A percentile compares a stretch with the other conserved stretches of the same genome.
These are phyloP conservation scores for Gossypium rotundifolium DNA, from an alignment of 345 rosid species.

Conservation along the genomic window DNA sequence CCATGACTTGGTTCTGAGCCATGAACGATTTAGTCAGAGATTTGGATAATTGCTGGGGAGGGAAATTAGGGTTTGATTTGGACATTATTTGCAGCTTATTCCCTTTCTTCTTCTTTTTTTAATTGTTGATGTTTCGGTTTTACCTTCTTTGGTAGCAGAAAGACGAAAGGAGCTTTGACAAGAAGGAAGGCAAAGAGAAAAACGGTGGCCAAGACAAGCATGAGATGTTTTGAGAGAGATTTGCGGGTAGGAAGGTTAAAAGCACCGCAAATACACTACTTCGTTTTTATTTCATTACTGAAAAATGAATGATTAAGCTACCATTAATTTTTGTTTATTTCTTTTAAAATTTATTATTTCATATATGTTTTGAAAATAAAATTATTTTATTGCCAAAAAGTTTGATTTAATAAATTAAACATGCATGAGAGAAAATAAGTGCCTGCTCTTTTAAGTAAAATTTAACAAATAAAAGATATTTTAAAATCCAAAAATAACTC, in stretches of 20 bases:
- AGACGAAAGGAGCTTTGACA: background rate
- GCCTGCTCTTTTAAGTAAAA: too few species aligned
- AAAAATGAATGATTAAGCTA: too few species aligned
- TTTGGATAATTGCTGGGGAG: slow-evolving; percentile 4
- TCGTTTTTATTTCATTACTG: too few species aligned
- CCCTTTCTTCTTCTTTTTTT: background rate
- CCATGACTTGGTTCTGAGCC: slow-evolving; percentile 58
- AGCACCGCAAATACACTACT: background rate
- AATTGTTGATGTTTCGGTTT: background rate
- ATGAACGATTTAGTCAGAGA: slow-evolving; percentile 26
- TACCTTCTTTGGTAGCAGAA: background rate
- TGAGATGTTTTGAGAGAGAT: background rate
- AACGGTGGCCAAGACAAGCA: background rate
- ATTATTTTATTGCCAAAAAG: too few species aligned
- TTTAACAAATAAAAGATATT: too few species aligned
- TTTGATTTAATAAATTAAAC: too few species aligned
- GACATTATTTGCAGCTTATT: slow-evolving; percentile 20
- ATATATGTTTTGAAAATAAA: too few species aligned
- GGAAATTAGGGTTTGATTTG: slow-evolving; percentile 21
- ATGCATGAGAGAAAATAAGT: too few species aligned
- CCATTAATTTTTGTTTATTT: too few species aligned
- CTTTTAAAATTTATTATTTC: too few species aligned
- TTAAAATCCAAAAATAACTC: too few species aligned
- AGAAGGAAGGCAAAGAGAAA: background rate
- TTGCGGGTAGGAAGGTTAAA: background rate